phyloP scores from a whole-genome alignment of 2,329 filamentous ascomycete genomes.

The Exophiala mesophila region DNA sequence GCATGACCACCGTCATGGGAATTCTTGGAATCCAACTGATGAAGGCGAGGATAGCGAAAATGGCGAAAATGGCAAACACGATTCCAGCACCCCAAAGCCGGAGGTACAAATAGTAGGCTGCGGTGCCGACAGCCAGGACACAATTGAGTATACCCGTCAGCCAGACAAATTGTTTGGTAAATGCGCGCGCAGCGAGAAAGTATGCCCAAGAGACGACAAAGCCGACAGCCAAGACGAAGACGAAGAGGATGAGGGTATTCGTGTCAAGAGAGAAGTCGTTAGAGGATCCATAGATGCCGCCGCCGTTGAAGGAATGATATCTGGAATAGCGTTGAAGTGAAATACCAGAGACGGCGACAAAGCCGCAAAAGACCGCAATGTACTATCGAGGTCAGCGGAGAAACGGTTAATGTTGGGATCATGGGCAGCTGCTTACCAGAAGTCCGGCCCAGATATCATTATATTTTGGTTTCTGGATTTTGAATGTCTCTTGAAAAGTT shows the following conservation, averaged over 20 bases:
- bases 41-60: constrained; percentile 78
- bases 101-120: constrained; percentile 75
- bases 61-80: constrained; percentile 75
- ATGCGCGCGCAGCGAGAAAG: constrained; percentile 67
- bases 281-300: constrained; percentile 65
- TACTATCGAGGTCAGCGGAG: constrained; percentile 49
- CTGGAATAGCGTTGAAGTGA: constrained; percentile 68
- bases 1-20: constrained; percentile 85
- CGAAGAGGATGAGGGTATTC: constrained; percentile 81
- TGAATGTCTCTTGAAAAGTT: constrained; percentile 75
- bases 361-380: constrained; percentile 66
- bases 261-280: constrained; percentile 69
- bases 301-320: constrained; percentile 59
- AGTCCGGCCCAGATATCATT: constrained; percentile 88
- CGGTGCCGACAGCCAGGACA: constrained; percentile 74
- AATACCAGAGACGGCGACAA: constrained; percentile 69
- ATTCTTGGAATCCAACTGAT: constrained; percentile 85
- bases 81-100: constrained; percentile 80
- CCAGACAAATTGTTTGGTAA: constrained; percentile 91
- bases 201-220: constrained; percentile 72
- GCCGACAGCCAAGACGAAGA: constrained; percentile 69
- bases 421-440: constrained; percentile 50
- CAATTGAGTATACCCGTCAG: constrained; percentile 86
- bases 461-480: constrained; percentile 75
- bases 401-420: neutral